These are phyloP conservation scores for Dryadomyces sulphureus DNA, from an alignment of 2,329 filamentous ascomycete species.

Conservation along the genomic window DNA sequence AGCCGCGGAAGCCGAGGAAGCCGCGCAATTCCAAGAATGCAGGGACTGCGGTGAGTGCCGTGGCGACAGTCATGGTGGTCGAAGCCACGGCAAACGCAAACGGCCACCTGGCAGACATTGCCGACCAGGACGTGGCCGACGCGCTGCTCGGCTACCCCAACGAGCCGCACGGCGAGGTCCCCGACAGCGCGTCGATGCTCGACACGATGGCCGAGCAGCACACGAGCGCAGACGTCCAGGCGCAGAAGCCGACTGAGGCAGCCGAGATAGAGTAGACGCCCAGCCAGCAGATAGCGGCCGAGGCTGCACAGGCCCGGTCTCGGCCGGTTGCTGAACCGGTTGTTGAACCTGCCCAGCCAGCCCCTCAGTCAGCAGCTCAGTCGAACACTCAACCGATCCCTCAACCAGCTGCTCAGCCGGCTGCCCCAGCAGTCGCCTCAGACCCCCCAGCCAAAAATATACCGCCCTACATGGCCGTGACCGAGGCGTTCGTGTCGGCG, in stretches of 20 bases:
- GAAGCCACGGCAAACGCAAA: neutral
- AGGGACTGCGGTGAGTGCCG: neutral
- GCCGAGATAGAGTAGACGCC: neutral
- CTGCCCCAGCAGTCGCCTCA: neutral
- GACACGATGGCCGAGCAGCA: slow-evolving; percentile 3
- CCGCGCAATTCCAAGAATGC: slow-evolving; percentile 1
- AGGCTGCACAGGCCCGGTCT: neutral
- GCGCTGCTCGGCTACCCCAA: slow-evolving; percentile 6
- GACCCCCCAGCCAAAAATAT: neutral
- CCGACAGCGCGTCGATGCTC: slow-evolving; percentile 3
- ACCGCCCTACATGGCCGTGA: slow-evolving; percentile 6
- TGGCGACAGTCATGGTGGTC: neutral
- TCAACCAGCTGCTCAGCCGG: neutral
- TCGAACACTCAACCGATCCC: neutral
- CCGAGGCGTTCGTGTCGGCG: slow-evolving; percentile 6
- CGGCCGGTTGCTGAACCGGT: neutral
- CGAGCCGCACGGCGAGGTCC: neutral
- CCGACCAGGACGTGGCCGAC: slow-evolving; percentile 3
- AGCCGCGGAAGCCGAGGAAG: slow-evolving; percentile 3
- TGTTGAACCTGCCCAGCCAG: neutral
- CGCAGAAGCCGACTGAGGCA: neutral
- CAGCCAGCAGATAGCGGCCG: neutral
- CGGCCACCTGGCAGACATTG: neutral
- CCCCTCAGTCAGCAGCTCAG: neutral
- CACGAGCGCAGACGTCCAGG: neutral